Evolutionary conservation across 257 asterid species (phyloP), one percentile per base, ranked within the genome.

Genomic region (Euphrasia confusa): DNA sequence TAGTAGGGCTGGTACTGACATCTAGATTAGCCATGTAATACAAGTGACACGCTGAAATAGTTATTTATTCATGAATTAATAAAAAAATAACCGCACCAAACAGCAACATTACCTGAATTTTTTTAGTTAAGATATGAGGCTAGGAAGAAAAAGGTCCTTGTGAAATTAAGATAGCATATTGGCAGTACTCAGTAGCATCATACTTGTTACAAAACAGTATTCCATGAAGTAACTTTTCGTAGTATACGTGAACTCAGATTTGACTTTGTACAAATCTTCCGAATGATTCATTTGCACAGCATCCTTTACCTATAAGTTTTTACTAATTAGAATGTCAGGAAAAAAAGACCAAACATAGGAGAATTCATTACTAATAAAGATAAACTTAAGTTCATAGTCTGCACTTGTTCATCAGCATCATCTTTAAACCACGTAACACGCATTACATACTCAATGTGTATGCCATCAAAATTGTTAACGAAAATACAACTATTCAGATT

Each of bases 181-280:
- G 66, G 56, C 54, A 37, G 24, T 21, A 21, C 24, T 21, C 24
- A 21, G 57, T 89, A 86, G 94, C 94, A 24, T 75, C 79, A 72
- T 67, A 55, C 28, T 63, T 70, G 80, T 69, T 48, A 77, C 72
- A 60, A 89, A 89, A 81, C 72, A 83, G 81, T 81, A 87, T 80
- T 89, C 97, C 95, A 90, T 78, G 68, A 74, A 74, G 79, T 90
- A 90, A 76, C 75, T 83, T 86, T 80, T 87, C 77, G 33, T 60
- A 18, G 90, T 92, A 74, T 87, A 81, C 70, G 80, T 90, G 80
- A 87, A 77, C 77, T 84, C 95, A 50, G 88, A 80, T 72, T 81
- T 84, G 80, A 83, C 87, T 82, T 78, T 84, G 79, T 78, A 84
- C 72, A 84, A 68, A 81, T 76, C 84, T 71, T 83, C 84, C 55